phyloP scores from a whole-genome alignment of 768 basidiomycete species.

The Imleria badia region DNA sequence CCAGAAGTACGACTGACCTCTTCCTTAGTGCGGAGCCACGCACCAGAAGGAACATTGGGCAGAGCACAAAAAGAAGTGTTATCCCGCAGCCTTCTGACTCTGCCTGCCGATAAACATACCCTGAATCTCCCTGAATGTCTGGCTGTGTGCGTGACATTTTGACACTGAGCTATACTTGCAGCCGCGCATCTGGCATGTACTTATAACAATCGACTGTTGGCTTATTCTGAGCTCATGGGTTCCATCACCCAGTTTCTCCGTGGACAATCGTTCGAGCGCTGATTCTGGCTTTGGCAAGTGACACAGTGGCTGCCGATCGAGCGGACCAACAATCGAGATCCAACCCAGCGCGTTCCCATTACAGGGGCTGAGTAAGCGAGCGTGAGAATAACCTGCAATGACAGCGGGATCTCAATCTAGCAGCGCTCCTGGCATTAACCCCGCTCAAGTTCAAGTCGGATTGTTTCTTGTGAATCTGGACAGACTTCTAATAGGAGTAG shows the following conservation, averaged over 20 bases:
- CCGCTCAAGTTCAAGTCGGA: too few relatives aligned
- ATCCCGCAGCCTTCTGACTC: constrained; percentile 32
- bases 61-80: constrained; percentile 36
- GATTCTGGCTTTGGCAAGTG: constrained; percentile 64
- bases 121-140: too few relatives aligned
- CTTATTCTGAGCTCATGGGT: background rate
- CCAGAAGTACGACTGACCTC: background rate
- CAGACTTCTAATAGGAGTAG: too few relatives aligned
- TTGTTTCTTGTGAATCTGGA: too few relatives aligned
- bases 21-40: constrained; percentile 32
- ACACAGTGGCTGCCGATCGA: constrained; percentile 57
- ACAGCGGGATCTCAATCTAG: too few relatives aligned
- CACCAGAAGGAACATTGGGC: constrained; percentile 41
- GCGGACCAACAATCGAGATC: constrained; percentile 44
- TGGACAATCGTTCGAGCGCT: constrained; percentile 51
- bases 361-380: constrained; percentile 18
- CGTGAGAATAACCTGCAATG: background rate
- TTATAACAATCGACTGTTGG: too few relatives aligned
- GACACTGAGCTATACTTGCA: background rate
- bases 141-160: background rate
- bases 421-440: too few relatives aligned
- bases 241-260: too few relatives aligned
- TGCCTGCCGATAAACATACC: background rate
- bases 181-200: too few relatives aligned
- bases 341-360: constrained; percentile 47